phyloP scores from a whole-genome alignment of 768 basidiomycete species.

The Lactifluus hygrophoroides region DNA sequence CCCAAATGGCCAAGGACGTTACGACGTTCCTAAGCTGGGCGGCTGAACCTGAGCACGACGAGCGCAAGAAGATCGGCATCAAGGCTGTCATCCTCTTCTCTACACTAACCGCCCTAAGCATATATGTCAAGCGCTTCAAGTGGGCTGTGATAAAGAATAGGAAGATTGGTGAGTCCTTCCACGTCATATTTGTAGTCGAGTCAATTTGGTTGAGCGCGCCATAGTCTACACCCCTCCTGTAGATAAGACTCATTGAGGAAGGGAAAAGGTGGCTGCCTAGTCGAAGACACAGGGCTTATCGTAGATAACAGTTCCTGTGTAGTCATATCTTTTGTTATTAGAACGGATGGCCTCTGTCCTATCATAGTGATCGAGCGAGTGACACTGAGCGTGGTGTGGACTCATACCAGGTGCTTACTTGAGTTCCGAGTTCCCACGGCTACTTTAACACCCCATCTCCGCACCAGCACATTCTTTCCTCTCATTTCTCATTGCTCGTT shows the following conservation, averaged over 20 bases:
- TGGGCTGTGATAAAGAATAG: slow-evolving; percentile 89
- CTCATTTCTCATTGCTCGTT: background rate
- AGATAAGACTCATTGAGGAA: slow-evolving; percentile 35
- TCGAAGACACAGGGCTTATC: slow-evolving; percentile 1
- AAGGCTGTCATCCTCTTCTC: slow-evolving; percentile 95
- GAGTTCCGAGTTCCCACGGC: slow-evolving; percentile 4
- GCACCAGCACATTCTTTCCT: background rate
- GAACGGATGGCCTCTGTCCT: background rate
- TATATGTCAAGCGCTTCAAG: slow-evolving; percentile 95
- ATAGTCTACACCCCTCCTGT: slow-evolving; percentile 56
- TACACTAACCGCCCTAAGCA: slow-evolving; percentile 62
- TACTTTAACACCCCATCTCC: background rate
- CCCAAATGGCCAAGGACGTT: slow-evolving; percentile 99
- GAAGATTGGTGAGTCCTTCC: slow-evolving; percentile 64
- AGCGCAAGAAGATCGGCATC: slow-evolving; percentile 93
- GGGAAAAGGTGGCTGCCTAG: background rate
- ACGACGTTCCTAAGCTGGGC: slow-evolving; percentile 94
- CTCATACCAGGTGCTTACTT: background rate
- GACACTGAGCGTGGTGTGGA: too few relatives aligned
- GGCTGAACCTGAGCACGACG: slow-evolving; percentile 95
- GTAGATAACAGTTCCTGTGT: slow-evolving; percentile 8
- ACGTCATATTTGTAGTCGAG: background rate
- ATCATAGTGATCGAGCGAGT: too few relatives aligned
- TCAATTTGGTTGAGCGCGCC: slow-evolving; percentile 6
- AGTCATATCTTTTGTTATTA: slow-evolving; percentile 5